A percentile compares a stretch with the other conserved stretches of the same genome.
phyloP scores from a whole-genome alignment of 2,329 filamentous ascomycete species.

The Plenodomus tracheiphilus region DNA sequence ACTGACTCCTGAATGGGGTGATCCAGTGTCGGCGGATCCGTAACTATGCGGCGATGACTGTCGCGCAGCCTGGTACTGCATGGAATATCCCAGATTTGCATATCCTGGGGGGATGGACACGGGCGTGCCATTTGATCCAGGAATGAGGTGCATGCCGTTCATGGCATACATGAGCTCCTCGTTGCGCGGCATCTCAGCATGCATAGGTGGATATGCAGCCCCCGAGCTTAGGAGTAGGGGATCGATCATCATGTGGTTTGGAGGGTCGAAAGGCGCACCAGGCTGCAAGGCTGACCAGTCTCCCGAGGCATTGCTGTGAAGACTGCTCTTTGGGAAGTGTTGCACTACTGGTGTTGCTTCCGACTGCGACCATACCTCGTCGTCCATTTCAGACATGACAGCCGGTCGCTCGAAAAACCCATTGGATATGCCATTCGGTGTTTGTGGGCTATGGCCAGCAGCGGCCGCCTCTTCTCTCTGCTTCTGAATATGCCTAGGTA shows the following conservation, averaged over 20 bases:
- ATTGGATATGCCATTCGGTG: constrained; percentile 30
- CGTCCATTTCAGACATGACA: constrained; percentile 40
- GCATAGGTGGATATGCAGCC: constrained; percentile 34
- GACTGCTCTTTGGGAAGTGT: constrained; percentile 36
- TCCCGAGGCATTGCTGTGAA: constrained; percentile 30
- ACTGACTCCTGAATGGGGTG: constrained; percentile 41
- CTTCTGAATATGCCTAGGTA: constrained; percentile 44
- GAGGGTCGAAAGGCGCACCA: constrained; percentile 31
- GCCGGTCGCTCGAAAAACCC: constrained; percentile 31
- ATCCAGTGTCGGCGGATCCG: constrained; percentile 41
- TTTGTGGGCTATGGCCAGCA: constrained; percentile 28
- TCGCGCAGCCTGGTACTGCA: constrained; percentile 35
- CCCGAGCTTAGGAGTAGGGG: constrained; percentile 39
- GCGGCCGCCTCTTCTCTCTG: constrained; percentile 41
- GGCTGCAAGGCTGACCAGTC: constrained; percentile 37
- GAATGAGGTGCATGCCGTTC: constrained; percentile 42
- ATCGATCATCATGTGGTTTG: constrained; percentile 44
- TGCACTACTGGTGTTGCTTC: constrained; percentile 40
- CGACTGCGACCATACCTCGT: constrained; percentile 43
- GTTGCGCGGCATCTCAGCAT: constrained; percentile 36
- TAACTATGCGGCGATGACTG: constrained; percentile 42
- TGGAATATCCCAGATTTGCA: constrained; percentile 36
- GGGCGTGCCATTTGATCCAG: constrained; percentile 28
- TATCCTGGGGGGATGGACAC: constrained; percentile 37
- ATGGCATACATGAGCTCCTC: constrained; percentile 44